These are phyloP conservation scores for Apium graveolens DNA, from an alignment of 129 eudicot species.

Conservation along the genomic window DNA sequence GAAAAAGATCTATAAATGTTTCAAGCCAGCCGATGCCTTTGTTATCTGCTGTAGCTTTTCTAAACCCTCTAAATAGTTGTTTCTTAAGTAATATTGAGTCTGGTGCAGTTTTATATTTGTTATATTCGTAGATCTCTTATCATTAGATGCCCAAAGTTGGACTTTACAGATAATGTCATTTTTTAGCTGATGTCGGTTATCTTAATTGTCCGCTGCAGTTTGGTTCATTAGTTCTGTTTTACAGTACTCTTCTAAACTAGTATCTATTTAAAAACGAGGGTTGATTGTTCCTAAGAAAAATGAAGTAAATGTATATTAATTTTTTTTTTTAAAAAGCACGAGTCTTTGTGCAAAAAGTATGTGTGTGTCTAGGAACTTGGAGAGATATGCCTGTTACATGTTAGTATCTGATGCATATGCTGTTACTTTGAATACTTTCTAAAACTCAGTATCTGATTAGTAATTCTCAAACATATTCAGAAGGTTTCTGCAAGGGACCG, in stretches of 20 bases:
- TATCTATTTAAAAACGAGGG: background rate
- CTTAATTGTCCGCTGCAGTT: too few relatives aligned
- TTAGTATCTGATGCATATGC: background rate
- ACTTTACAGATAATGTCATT: background rate
- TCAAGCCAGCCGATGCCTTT: background rate
- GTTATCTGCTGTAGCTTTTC: background rate
- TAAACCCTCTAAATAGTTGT: background rate
- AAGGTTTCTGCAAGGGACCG: slow-evolving; percentile 70
- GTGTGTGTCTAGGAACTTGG: background rate
- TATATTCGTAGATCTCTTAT: background rate
- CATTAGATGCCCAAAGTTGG: background rate
- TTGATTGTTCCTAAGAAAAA: background rate
- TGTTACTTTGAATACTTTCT: background rate
- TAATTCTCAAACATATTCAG: slow-evolving; percentile 21
- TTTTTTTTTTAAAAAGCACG: background rate
- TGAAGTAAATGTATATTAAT: background rate
- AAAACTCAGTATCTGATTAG: background rate
- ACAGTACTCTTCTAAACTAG: background rate
- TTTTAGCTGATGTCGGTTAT: too few relatives aligned
- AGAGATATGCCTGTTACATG: background rate
- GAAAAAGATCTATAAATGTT: background rate
- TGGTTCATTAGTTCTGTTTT: background rate
- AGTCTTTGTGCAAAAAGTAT: background rate
- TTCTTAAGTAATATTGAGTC: background rate
- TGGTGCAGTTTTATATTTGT: background rate